phyloP scores from a whole-genome alignment of 345 rosid genomes.

The Linum tenue region DNA sequence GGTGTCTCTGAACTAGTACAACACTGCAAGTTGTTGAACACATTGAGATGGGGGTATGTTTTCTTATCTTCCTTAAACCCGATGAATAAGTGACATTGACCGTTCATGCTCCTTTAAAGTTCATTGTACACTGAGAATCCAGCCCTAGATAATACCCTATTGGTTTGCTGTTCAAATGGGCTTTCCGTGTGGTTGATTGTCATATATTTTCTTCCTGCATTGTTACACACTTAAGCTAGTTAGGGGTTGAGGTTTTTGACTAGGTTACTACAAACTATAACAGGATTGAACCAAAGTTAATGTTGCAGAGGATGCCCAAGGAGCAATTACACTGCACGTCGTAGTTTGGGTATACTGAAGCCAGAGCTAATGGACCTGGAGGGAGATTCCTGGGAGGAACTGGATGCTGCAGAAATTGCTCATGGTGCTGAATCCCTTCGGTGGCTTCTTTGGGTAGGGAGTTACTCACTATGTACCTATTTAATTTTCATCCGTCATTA shows the following conservation, averaged over 20 bases:
- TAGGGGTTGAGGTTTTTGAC: slow-evolving; percentile 33
- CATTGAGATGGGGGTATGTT: slow-evolving; percentile 77
- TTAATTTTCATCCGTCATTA: neutral
- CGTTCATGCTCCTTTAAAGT: no score
- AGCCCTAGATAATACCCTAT: no score
- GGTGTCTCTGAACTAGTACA: slow-evolving; percentile 62
- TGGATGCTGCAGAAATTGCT: slow-evolving; percentile 58
- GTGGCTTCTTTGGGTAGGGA: slow-evolving; percentile 91
- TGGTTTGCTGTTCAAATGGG: neutral
- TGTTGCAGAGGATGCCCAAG: slow-evolving; percentile 82
- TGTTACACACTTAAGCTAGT: slow-evolving; percentile 6
- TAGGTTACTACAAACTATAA: slow-evolving; percentile 35
- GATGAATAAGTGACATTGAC: neutral
- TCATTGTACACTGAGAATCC: no score
- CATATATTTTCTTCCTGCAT: neutral
- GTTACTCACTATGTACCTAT: neutral
- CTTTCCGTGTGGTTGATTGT: neutral
- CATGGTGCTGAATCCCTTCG: slow-evolving; percentile 66
- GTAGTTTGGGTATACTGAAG: slow-evolving; percentile 56
- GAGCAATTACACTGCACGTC: slow-evolving; percentile 61
- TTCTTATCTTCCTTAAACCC: slow-evolving; percentile 3
- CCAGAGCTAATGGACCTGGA: slow-evolving; percentile 60
- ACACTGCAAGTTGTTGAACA: slow-evolving; percentile 57
- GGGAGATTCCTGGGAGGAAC: slow-evolving; percentile 91
- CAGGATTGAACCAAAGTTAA: slow-evolving; percentile 57